Base-by-base conservation (phyloP, 257 asterid genomes). In the Datura wrightii region DNA sequence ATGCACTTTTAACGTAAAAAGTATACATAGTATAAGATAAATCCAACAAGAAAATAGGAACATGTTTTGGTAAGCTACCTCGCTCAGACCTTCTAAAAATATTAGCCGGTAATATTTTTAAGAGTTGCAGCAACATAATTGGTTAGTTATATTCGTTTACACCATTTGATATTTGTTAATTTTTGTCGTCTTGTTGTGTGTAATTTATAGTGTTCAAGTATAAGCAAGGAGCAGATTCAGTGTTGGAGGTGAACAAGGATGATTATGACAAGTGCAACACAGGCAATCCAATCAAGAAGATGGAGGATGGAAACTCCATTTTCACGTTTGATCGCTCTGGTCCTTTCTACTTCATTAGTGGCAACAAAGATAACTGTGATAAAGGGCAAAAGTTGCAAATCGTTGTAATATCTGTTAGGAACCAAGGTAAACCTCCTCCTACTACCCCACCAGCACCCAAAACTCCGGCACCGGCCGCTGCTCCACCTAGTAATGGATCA, bases 251-350 rank as follows among this genome's bases (percentile, higher is more conserved):
- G 89, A 85, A 59, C 39, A 86, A 84, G 63, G 88, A 88, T 7
- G 94, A 91, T 63, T 94, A 89, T 66, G 87, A 86, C 8, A 84
- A 82, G 1, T 94, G 97, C 88, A 87, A 85, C 86, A 50, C 80
- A 0, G 59, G 53, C 55, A 90, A 88, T 6, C 94, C 93, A 0
- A 86, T 80, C 4, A 1, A 15, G 18, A 89, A 86, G 78, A 46
- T 90, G 76, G 90, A 89, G 3, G 93, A 84, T 44, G 97, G 95
- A 2, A 80, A 89, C 42, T 89, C 95, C 2, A 5, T 90, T 31
- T 90, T 90, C 89, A 89, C 59, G n/a, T 90, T 94, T 24, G 87
- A 87, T 48, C 90, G 88, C 0, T 90, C 98, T 1, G 97, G 98
- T 6, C 91, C 93, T 24, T 88, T 92, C 48, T 94, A 84, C 76